phyloP scores from a whole-genome alignment of 148 eudicot species.

The Spergularia marina region DNA sequence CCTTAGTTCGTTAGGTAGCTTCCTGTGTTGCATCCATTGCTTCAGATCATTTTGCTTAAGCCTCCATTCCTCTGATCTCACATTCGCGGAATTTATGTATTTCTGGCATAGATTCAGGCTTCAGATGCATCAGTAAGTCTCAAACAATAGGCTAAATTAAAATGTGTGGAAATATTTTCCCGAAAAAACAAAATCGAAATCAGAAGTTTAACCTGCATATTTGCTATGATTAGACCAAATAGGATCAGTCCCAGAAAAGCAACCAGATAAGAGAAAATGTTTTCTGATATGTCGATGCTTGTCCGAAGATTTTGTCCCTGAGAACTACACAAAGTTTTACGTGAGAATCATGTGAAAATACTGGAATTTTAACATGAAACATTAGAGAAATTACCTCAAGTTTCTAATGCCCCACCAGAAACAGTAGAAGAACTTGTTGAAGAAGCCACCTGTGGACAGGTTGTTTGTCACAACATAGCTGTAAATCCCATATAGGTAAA shows the following conservation, averaged over 20 bases:
- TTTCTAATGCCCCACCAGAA: constrained; percentile 64
- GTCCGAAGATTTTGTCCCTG: constrained; percentile 50
- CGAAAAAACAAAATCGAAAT: background rate
- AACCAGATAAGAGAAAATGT: constrained; percentile 34
- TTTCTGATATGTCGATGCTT: constrained; percentile 47
- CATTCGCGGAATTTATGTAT: constrained; percentile 44
- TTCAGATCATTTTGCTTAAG: constrained; percentile 54
- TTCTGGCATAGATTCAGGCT: constrained; percentile 31
- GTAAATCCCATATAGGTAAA: constrained; percentile 44
- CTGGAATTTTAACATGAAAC: background rate
- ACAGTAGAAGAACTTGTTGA: constrained; percentile 53
- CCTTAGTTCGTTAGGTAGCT: constrained; percentile 52
- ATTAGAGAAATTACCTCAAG: constrained; percentile 32
- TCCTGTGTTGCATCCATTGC: constrained; percentile 64
- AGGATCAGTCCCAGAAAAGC: constrained; percentile 45
- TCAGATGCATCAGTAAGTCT: background rate
- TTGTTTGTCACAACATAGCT: constrained; percentile 30
- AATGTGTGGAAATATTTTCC: no score
- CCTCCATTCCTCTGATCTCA: constrained; percentile 57
- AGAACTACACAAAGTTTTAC: constrained; percentile 35
- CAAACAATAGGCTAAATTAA: background rate
- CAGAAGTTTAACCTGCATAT: constrained; percentile 49
- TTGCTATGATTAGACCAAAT: constrained; percentile 43
- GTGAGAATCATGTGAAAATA: background rate
- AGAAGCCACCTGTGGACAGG: constrained; percentile 40